phyloP scores from a whole-genome alignment of 2,329 filamentous ascomycete genomes.

The Emydomyces testavorans region DNA sequence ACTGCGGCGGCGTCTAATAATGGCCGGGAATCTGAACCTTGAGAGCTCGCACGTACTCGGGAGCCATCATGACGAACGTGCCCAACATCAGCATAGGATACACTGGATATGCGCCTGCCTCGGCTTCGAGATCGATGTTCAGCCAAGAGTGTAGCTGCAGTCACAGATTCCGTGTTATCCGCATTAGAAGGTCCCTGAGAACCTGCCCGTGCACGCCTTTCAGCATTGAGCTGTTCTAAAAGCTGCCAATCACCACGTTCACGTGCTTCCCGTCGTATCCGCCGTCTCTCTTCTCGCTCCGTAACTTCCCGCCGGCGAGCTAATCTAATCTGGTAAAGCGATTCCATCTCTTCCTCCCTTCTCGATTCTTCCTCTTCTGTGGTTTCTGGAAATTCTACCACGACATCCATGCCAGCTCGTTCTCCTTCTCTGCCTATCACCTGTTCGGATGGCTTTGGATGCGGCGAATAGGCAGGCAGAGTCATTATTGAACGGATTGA shows the following conservation, averaged over 20 bases:
- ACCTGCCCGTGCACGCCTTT: conserved; percentile 44
- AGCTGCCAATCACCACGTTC: conserved; percentile 57
- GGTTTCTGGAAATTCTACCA: conserved; percentile 73
- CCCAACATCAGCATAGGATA: conserved; percentile 38
- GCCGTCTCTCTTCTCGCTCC: conserved; percentile 65
- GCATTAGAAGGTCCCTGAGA: conserved; percentile 29
- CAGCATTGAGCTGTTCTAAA: conserved; percentile 50
- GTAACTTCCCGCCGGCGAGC: conserved; percentile 62
- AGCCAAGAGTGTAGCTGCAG: conserved; percentile 31
- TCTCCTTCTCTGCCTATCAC: conserved; percentile 84
- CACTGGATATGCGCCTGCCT: conserved; percentile 37
- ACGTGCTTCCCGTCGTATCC: conserved; percentile 59
- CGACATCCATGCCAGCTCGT: conserved; percentile 77
- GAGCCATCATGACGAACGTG: conserved; percentile 41
- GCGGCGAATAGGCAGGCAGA: conserved; percentile 68
- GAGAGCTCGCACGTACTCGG: conserved; percentile 37
- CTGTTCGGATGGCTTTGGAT: conserved; percentile 62
- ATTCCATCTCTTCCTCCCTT: conserved; percentile 84
- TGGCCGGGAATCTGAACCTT: conserved; percentile 39
- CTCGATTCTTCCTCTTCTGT: conserved; percentile 65
- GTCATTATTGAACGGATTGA: conserved; percentile 92
- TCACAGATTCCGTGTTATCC: conserved; percentile 26
- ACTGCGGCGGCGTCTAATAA: conserved; percentile 31
- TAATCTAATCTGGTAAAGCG: conserved; percentile 76
- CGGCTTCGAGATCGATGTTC: conserved; percentile 36